Evolutionary conservation across 192 early-diverging fungal species (phyloP), one percentile per base, ranked within the genome.

Genomic region (Mortierella alpina): DNA sequence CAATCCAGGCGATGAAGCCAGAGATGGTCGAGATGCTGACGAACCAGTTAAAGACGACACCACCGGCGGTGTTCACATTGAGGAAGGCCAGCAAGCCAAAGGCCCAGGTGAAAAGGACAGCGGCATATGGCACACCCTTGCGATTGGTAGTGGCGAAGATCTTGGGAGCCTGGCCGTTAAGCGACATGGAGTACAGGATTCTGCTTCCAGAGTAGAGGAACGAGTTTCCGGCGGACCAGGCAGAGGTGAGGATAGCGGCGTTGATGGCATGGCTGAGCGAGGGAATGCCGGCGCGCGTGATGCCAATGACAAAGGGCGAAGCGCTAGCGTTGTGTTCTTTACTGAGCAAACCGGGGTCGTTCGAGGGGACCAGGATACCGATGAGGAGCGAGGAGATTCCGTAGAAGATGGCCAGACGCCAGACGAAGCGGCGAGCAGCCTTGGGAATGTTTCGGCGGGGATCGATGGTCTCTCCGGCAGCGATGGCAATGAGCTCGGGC

Each of bases 1-100:
- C 87, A 12, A 91, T 49, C 95, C 95, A 96, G 72, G 92, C 92
- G 12, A 91, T 70, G 58, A 96, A 89, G 14, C 93, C 91, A 2
- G 90, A 84, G 15, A 96, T 87, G 0, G 92, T 90, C 2, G 91
- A 86, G 10, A 90, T 74, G 62, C 82, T 88, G 63, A 87, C 68
- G 47, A 90, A 80, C 66, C 85, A 90, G 17, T 72, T 75, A 63
- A 94, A 95, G 39, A 92, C 87, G 22, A 60, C 64, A 40, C 66
- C 71, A 0, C 72, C 61, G 0, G 44, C 44, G 53, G 54, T 67
- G 65, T 48, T 63, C 42, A 78, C 66, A n/a, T 55, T 69, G 56
- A 80, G 71, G 77, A 41, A 80, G 13, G 77, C 69, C 22, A 80
- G 64, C 17, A 72, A 40, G 15, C 54, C 49, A 46, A 80, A 80